Base-by-base conservation (phyloP, 495 filamentous ascomycete genomes). In the Clavariopsis aquatica region DNA sequence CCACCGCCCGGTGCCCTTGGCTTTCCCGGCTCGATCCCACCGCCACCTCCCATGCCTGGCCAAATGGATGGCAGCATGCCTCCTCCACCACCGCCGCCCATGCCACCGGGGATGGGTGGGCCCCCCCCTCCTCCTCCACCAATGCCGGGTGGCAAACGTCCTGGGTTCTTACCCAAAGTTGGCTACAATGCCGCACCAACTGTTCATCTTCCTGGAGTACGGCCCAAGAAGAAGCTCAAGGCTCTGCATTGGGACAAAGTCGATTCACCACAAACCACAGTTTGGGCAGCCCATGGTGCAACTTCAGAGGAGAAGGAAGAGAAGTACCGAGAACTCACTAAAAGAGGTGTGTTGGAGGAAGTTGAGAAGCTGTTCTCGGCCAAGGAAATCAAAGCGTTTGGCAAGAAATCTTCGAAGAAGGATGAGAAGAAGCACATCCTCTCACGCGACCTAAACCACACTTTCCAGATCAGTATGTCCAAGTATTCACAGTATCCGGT, bases 231-330 rank as follows among this genome's bases (percentile, higher is more conserved):
- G 86, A 98, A 98, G 78, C 89, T 98, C 71, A 98, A 98, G 84
- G 93, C 94, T 36, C 83, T 98, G 64, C 94, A 98, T 79, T 98
- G 94, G 94, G 94, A 98, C 73, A 98, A 98, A 78, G 89, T 98
- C 38, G 94, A 98, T 75, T 82, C 91, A 54, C 90, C 92, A 17
- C 87, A 96, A 73, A 91, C 93, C 38, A 98, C 94, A 34, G 91
- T 98, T 64, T 98, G 95, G 95, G 94, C 94, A 41, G 79, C 85
- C 17, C 91, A 96, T 74, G 85, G 89, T 26, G 88, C 89, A 12
- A 94, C 90, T 8, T 80, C 82, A 15, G 85, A 93, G 72, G 89
- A 86, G 64, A 91, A 91, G 72, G 95, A 98, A 79, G 89, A 95
- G 72, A 96, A 97, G 74, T 98, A 97, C 72, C 85, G 87, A 20